Base-by-base conservation (phyloP, 495 filamentous ascomycete genomes). In the Coniosporium apollinis region DNA sequence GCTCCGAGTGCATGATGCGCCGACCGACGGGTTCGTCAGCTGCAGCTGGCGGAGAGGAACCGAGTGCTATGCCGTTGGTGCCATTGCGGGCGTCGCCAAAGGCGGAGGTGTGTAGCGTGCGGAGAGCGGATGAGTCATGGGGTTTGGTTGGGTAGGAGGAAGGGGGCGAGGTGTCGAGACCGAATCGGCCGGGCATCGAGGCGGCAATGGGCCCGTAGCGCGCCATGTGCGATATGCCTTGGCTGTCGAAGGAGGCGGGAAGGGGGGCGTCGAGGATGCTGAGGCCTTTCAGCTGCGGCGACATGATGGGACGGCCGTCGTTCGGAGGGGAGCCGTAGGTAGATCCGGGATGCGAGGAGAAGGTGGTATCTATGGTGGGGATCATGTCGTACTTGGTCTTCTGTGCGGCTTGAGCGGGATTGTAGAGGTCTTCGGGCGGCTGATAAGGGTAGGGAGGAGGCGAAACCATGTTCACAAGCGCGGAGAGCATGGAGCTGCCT, bases 201-300 rank as follows among this genome's bases (percentile, higher is more conserved):
- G 87, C 79, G 9, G 87, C 87, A 45, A 91, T 83, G 0, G 89
- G 83, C 1, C 83, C 91, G 50, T 84, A 81, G 33, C 85, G 70
- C 17, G 89, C 87, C 36, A 80, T 80, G 49, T 83, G 79, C 4
- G 86, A 94, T 14, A 94, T 82, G 28, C 89, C 89, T 45, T 96
- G 85, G 49, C 83, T 92, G 53, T 96, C 91, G 50, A 97, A 94
- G 1, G 89, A 96, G 8, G 83, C 84, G 6, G 89, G 89, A 17
- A 97, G 72, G 2, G 83, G 83, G 5, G 85, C 91, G 62, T 97
- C 89, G 14, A 94, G 69, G n/a, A 84, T 82, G 29, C 72, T 91
- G 28, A 85, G 67, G 6, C 72, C 74, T 47, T 70, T 74, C 7
- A 53, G 52, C 16, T 60, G 67, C 16, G 86, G 83, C n/a, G 87